These are phyloP conservation scores for Scutellaria minor DNA, from an alignment of 257 asterid genomes.

Conservation along the genomic window DNA sequence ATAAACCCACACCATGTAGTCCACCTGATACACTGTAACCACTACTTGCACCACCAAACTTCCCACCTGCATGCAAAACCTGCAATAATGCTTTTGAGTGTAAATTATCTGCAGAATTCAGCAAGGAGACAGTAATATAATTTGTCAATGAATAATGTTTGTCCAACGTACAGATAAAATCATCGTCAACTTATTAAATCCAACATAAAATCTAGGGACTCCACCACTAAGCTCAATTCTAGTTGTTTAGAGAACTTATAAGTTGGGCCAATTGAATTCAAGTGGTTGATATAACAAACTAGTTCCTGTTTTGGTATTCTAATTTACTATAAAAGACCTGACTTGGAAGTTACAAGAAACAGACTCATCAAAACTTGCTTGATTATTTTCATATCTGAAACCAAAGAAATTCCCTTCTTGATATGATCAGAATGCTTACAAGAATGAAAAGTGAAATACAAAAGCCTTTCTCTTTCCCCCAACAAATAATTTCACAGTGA, in stretches of 20 bases:
- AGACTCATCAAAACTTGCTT: conserved; percentile 2
- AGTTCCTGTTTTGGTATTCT: background rate
- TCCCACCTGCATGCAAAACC: conserved; percentile 99
- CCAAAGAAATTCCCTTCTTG: background rate
- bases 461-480: background rate
- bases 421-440: background rate
- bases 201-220: background rate
- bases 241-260: background rate
- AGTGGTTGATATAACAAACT: background rate
- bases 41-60: conserved; percentile 97
- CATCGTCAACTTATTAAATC: background rate
- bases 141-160: conserved; percentile 1
- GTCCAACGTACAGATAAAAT: background rate
- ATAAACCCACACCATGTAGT: conserved; percentile 96
- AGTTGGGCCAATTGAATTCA: conserved; percentile 12
- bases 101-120: conserved; percentile 26
- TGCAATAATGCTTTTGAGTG: conserved; percentile 48
- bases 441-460: background rate
- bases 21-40: conserved; percentile 99
- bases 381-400: conserved; percentile 14
- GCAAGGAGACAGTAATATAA: conserved; percentile 30
- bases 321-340: conserved; percentile 15
- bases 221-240: no score
- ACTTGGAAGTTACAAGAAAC: background rate
- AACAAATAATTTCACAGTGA: background rate